Conservation (phyloP, 179 eudicot genomes). For the Corrigiola litoralis region DNA sequence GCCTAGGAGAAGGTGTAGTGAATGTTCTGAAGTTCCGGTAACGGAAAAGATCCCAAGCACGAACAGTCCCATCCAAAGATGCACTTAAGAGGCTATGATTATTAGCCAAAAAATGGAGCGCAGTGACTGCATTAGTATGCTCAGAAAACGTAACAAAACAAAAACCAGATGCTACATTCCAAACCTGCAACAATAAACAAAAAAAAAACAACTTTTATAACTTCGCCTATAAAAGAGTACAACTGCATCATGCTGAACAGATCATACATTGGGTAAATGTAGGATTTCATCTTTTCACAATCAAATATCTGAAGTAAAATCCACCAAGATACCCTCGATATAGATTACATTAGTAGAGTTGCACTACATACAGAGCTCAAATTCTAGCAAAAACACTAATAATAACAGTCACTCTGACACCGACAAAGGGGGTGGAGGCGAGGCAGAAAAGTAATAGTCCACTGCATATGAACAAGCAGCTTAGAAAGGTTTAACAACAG, state of each 20-base stretch:
- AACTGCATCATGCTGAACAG: neutral
- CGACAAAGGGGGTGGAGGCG: too few species aligned
- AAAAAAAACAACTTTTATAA: neutral
- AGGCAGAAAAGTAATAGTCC: too few species aligned
- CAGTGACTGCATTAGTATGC: conserved; percentile 97
- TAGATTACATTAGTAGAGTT: neutral
- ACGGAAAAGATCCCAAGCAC: conserved; percentile 94
- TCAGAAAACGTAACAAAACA: conserved; percentile 93
- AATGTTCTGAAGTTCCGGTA: conserved; percentile 91
- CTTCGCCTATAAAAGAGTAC: neutral
- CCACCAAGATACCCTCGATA: neutral
- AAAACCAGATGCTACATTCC: conserved; percentile 90
- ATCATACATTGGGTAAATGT: neutral
- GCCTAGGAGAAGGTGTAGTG: conserved; percentile 88
- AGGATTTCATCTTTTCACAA: neutral
- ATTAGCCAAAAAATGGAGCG: conserved; percentile 78
- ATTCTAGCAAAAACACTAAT: neutral
- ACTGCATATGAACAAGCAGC: too few species aligned
- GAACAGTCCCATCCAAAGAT: conserved; percentile 94
- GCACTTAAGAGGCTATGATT: conserved; percentile 90
- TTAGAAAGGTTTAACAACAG: too few species aligned
- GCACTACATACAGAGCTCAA: neutral
- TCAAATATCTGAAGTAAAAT: neutral
- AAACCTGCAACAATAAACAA: conserved; percentile 56
- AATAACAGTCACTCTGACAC: too few species aligned